phyloP scores from a whole-genome alignment of 2,329 filamentous ascomycete species.

The Pseudocercospora fijiensis region DNA sequence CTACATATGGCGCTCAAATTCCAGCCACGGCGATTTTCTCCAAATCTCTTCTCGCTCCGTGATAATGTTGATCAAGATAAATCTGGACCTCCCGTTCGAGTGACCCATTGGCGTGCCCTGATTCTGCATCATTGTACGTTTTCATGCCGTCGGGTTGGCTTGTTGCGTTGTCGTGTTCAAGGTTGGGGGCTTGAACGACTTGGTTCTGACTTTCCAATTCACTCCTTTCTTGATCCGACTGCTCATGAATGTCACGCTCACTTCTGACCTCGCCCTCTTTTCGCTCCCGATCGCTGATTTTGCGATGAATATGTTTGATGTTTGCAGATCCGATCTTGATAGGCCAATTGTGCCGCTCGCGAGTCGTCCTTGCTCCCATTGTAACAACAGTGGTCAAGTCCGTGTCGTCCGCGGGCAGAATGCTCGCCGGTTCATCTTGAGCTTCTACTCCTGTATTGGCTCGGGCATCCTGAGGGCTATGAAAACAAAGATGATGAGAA shows the following conservation, averaged over 20 bases:
- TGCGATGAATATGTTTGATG: neutral
- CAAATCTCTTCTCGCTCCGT: neutral
- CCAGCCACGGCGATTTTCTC: neutral
- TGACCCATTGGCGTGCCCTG: neutral
- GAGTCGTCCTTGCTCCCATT: neutral
- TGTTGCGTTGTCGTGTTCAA: neutral
- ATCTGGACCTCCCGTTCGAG: neutral
- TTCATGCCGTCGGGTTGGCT: neutral
- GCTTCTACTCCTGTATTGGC: neutral
- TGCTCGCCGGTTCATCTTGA: neutral
- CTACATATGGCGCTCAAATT: neutral
- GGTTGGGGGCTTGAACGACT: neutral
- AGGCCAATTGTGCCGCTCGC: neutral
- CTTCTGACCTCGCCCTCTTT: neutral
- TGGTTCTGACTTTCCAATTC: neutral
- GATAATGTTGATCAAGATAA: neutral
- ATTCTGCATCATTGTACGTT: neutral
- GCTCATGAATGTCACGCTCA: neutral
- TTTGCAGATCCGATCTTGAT: neutral
- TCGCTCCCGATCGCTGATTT: neutral
- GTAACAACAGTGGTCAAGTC: neutral
- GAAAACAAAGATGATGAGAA: neutral
- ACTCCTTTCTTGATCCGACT: neutral
- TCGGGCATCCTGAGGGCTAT: neutral
- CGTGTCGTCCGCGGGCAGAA: neutral